Percentiles rank a stretch among this genome's conserved stretches.
Conservation (phyloP, 305 asterid species). For the Rubia tinctorum region DNA sequence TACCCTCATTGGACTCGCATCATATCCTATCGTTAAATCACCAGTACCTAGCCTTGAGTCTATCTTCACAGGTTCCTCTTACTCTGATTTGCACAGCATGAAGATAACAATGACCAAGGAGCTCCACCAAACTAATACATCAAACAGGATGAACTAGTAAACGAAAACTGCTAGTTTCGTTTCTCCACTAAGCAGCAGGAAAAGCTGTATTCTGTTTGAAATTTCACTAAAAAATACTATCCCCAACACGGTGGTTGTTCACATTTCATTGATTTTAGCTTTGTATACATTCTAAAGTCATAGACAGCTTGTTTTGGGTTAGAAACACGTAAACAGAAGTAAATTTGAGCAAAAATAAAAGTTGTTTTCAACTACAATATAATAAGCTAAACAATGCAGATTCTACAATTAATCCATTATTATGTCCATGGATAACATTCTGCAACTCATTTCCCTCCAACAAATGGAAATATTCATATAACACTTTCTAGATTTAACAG, state of each 20-base stretch:
- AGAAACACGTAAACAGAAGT: neutral
- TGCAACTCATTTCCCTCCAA: neutral
- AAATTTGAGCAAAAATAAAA: neutral
- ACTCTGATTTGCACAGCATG: neutral
- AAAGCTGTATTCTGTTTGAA: neutral
- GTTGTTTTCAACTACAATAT: neutral
- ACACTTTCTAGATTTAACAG: neutral
- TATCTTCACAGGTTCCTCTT: neutral
- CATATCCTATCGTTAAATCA: neutral
- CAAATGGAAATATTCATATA: neutral
- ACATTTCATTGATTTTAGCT: neutral
- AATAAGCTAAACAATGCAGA: neutral
- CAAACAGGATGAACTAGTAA: neutral
- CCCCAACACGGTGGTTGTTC: neutral
- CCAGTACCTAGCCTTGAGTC: neutral
- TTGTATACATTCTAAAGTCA: neutral
- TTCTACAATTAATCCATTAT: neutral
- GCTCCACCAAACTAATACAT: neutral
- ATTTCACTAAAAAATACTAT: neutral
- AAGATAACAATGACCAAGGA: neutral
- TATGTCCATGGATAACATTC: neutral
- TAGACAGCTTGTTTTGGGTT: neutral
- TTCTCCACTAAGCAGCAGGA: slow-evolving; percentile 5
- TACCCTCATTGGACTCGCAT: neutral
- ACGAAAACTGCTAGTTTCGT: neutral